Evolutionary conservation across 2,329 filamentous ascomycete genomes (phyloP).

Genomic region (Pseudodiploospora longispora): DNA sequence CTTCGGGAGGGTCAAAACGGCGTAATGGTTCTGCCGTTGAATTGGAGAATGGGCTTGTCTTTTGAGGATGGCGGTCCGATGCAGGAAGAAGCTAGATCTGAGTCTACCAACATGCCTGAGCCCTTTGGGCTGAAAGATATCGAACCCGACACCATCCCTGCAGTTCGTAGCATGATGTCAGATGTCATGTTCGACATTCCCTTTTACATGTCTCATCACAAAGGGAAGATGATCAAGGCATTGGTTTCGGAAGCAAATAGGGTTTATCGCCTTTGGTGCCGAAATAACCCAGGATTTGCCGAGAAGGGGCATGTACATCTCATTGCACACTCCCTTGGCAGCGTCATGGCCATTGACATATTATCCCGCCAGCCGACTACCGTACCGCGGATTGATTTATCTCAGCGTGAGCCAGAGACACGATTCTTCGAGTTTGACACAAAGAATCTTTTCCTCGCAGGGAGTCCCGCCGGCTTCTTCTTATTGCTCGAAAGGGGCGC

Average conservation of each 20-base stretch:
- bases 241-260: conserved; percentile 87
- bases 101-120: conserved; percentile 44
- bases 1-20: conserved; percentile 73
- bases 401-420: conserved; percentile 32
- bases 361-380: conserved; percentile 79
- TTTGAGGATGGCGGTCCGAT: conserved; percentile 71
- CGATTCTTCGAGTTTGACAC: conserved; percentile 86
- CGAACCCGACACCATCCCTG: conserved; percentile 81
- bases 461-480: conserved; percentile 90
- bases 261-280: conserved; percentile 92
- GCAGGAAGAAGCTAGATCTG: conserved; percentile 42
- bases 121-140: conserved; percentile 73
- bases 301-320: conserved; percentile 79
- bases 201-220: conserved; percentile 95
- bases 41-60: conserved; percentile 84
- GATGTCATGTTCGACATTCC: conserved; percentile 98
- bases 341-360: conserved; percentile 89
- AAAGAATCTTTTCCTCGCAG: conserved; percentile 78
- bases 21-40: conserved; percentile 88
- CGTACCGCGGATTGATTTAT: conserved; percentile 44
- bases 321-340: conserved; percentile 88
- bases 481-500: conserved; percentile 68
- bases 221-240: conserved; percentile 86
- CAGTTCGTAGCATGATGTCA: conserved; percentile 86
- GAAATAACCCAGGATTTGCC: conserved; percentile 82